These are phyloP conservation scores for Penicillium sclerotiorum DNA, from an alignment of 2,329 filamentous ascomycete genomes.

Conservation along the genomic window DNA sequence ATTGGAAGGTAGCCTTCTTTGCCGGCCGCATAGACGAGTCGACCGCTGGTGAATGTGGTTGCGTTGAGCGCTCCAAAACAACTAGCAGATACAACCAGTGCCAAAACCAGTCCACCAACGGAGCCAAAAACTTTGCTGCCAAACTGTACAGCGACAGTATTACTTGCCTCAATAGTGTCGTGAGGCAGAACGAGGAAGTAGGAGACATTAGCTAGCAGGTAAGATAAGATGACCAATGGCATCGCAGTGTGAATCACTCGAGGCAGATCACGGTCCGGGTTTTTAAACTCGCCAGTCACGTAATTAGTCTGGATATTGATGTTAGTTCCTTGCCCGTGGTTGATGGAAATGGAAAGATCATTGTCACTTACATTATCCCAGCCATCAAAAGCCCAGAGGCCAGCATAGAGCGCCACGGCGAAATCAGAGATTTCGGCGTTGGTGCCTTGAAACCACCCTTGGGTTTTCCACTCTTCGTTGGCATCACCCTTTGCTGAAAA, in stretches of 20 bases:
- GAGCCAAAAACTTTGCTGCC: constrained; percentile 87
- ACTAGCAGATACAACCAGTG: constrained; percentile 83
- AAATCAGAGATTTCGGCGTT: constrained; percentile 78
- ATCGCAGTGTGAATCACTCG: constrained; percentile 96
- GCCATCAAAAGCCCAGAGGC: constrained; percentile 96
- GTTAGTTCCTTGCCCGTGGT: no score
- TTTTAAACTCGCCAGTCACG: constrained; percentile 94
- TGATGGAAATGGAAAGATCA: no score
- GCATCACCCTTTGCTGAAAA: constrained; percentile 74
- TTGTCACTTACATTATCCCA: constrained; percentile 91
- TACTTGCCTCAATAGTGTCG: constrained; percentile 77
- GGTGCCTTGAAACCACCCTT: constrained; percentile 86
- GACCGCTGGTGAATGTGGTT: constrained; percentile 87
- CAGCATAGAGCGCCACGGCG: constrained; percentile 93
- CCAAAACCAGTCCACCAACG: constrained; percentile 78
- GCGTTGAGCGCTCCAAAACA: constrained; percentile 96
- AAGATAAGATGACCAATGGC: constrained; percentile 87
- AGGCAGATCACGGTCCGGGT: constrained; percentile 85
- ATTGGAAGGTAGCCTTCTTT: constrained; percentile 92
- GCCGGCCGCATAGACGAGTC: constrained; percentile 88
- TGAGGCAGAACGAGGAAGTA: constrained; percentile 93
- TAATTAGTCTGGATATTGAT: constrained; percentile 73
- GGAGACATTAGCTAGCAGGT: constrained; percentile 85
- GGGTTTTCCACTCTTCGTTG: constrained; percentile 82
- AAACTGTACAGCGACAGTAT: constrained; percentile 95